Conservation (phyloP, 2,329 filamentous ascomycete species). For the Trichophyton schoenleinii region DNA sequence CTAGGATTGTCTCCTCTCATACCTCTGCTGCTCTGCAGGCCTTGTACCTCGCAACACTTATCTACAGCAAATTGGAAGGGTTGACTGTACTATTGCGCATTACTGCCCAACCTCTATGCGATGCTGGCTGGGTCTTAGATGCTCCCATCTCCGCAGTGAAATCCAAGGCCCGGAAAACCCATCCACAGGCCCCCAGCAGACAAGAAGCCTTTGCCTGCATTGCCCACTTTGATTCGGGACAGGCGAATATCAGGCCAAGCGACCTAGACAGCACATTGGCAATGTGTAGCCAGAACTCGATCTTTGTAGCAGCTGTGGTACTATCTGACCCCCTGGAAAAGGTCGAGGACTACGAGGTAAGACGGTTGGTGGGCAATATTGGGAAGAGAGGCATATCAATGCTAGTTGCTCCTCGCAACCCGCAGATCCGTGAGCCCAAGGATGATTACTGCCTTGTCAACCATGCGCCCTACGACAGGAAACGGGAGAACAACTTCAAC, state of each 20-base stretch:
- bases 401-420: conserved; percentile 10
- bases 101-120: background rate
- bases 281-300: conserved; percentile 2
- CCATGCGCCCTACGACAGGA: conserved; percentile 14
- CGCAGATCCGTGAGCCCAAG: conserved; percentile 1
- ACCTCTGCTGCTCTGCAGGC: background rate
- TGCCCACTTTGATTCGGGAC: background rate
- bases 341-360: background rate
- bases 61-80: background rate
- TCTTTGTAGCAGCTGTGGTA: conserved; percentile 56
- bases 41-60: background rate
- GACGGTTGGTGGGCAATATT: conserved; percentile 12
- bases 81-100: background rate
- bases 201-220: conserved; percentile 5
- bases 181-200: background rate
- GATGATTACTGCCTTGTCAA: conserved; percentile 10
- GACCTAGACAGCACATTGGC: background rate
- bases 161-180: too few species aligned
- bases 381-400: conserved; percentile 14
- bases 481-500: conserved; percentile 13
- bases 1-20: background rate
- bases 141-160: too few species aligned
- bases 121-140: background rate
- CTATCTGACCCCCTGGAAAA: conserved; percentile 69
- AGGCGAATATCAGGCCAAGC: background rate